Conservation (phyloP, 176 grass and related monocot species). For the Triticum turgidum region DNA sequence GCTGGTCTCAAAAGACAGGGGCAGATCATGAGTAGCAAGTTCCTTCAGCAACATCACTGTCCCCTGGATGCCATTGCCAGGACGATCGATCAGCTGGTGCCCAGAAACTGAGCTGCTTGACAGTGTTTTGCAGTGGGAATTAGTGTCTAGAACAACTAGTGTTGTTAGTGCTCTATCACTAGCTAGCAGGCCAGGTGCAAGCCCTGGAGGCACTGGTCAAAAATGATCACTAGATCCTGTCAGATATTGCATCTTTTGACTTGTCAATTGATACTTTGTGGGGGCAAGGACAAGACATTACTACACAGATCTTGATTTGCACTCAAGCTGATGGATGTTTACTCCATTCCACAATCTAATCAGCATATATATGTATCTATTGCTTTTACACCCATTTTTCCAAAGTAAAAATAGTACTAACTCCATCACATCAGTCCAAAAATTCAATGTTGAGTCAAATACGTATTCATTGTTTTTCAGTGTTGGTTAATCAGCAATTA, state of each 20-base stretch:
- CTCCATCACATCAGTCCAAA: neutral
- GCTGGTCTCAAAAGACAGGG: conserved; percentile 35
- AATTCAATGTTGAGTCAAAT: neutral
- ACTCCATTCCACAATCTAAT: neutral
- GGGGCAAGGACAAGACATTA: neutral
- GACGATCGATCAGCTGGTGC: neutral
- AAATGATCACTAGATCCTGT: neutral
- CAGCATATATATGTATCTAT: neutral
- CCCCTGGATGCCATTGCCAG: conserved; percentile 3
- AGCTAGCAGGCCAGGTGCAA: neutral
- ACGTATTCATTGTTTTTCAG: too few species aligned
- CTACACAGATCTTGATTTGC: neutral
- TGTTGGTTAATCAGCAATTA: neutral
- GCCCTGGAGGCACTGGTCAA: neutral
- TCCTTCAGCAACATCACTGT: conserved; percentile 18
- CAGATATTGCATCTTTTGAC: neutral
- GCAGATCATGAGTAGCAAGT: conserved; percentile 23
- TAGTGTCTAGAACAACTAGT: conserved; percentile 10
- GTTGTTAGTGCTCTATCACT: conserved; percentile 2
- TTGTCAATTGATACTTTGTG: neutral
- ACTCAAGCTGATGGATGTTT: neutral
- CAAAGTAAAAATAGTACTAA: neutral
- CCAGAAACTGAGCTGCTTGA: neutral
- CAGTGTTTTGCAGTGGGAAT: conserved; percentile 3
- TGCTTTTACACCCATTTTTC: neutral